Conservation (phyloP, 495 filamentous ascomycete genomes). For the Talaromyces wortmannii region DNA sequence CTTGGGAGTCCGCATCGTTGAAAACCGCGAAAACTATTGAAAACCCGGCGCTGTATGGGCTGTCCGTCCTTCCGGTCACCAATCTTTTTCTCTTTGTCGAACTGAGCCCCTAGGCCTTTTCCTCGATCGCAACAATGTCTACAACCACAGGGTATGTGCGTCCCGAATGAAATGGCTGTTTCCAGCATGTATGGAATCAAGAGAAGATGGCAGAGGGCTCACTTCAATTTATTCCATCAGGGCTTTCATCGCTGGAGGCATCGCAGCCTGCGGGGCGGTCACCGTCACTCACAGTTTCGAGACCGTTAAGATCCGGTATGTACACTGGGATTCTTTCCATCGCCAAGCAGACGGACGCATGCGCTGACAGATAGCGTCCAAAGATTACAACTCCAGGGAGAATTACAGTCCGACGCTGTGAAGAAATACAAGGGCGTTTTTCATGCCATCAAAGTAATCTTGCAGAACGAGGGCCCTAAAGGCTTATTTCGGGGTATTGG, state of each 20-base stretch:
- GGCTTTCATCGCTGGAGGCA: slow-evolving; percentile 87
- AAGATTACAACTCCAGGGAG: slow-evolving; percentile 93
- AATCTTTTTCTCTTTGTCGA: too few species aligned
- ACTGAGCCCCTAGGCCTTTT: background rate
- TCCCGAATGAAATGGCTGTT: background rate
- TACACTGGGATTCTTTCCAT: background rate
- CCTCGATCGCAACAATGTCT: slow-evolving; percentile 27
- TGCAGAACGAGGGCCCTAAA: slow-evolving; percentile 80
- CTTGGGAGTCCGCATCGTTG: background rate
- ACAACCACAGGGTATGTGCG: slow-evolving; percentile 44
- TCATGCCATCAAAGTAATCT: slow-evolving; percentile 85
- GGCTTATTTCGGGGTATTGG: slow-evolving; percentile 88
- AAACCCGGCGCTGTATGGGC: too few species aligned
- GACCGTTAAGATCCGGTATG: slow-evolving; percentile 93
- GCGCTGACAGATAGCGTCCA: background rate
- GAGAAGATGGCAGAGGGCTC: slow-evolving; percentile 8
- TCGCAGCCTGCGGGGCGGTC: slow-evolving; percentile 94
- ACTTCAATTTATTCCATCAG: slow-evolving; percentile 17
- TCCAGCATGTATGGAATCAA: background rate
- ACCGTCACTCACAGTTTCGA: slow-evolving; percentile 98
- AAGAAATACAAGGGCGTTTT: slow-evolving; percentile 88
- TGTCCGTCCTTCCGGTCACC: too few species aligned
- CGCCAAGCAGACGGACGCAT: slow-evolving; percentile 1
- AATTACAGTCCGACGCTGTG: slow-evolving; percentile 78
- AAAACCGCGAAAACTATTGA: too few species aligned